Evolutionary conservation across 169 alveolate species (phyloP).

Genomic region (Pseudocohnilembus persalinus): DNA sequence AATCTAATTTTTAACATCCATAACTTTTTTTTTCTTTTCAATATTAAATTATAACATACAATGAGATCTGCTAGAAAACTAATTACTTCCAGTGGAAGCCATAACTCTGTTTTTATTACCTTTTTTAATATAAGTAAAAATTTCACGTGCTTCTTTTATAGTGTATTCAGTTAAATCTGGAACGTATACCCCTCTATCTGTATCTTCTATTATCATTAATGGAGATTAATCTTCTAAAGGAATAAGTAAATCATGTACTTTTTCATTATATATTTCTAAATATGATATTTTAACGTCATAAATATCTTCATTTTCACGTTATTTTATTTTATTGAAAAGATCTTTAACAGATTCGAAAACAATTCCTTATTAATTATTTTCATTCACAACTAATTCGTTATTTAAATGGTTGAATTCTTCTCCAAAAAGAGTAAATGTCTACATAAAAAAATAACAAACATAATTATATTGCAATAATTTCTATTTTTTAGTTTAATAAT

Average conservation of each 20-base stretch:
- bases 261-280: conserved; percentile 93
- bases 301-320: conserved; percentile 10
- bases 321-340: neutral
- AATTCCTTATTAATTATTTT: conserved; percentile 15
- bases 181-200: conserved; percentile 87
- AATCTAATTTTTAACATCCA: conserved; percentile 27
- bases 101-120: conserved; percentile 91
- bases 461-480: no score
- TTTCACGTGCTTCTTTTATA: conserved; percentile 80
- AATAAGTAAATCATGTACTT: conserved; percentile 87
- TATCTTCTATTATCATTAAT: conserved; percentile 93
- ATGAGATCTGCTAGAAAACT: conserved; percentile 85
- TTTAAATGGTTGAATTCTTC: neutral
- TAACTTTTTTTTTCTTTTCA: conserved; percentile 76
- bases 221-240: conserved; percentile 56
- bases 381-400: neutral
- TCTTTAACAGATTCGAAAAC: neutral
- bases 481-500: no score
- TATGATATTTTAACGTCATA: conserved; percentile 80
- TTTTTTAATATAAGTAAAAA: conserved; percentile 72
- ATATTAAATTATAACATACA: conserved; percentile 81
- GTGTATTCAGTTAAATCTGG: conserved; percentile 85
- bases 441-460: no score
- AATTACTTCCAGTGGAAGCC: conserved; percentile 92
- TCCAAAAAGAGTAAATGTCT: neutral